Evolutionary conservation across 2,329 filamentous ascomycete genomes (phyloP), one percentile per base, ranked within the genome.

Genomic region (Colletotrichum viniferum): DNA sequence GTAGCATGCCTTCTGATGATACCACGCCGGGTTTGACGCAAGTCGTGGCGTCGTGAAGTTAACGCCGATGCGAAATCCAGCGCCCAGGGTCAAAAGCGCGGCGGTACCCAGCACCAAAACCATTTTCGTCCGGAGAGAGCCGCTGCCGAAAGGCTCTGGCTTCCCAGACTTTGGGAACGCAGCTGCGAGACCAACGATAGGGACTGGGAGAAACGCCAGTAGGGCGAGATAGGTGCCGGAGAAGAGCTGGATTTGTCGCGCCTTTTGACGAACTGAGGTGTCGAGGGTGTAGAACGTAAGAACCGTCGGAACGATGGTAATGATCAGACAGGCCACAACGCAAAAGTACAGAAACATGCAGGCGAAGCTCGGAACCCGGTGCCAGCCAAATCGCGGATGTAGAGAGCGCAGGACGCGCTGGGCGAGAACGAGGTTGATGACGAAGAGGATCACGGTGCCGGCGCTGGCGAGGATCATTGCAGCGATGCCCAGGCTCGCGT

Each of bases 51-150:
- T 4, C 5, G n/a, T 52, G n/a, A 52, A 52, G n/a, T 52, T 52
- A 2, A 52, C 43, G 5, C 43, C 43, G 43, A 52, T 52, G 12
- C 43, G 43, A 24, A 52, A 52, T 2, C 43, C n/a, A 24, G 43
- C 43, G 43, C 43, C 43, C n/a, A 52, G 43, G 6, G 43, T 4
- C n/a, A 52, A 7, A 0, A 52, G 43, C 43, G 43, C 10, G 43
- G 43, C 43, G 43, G 43, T 52, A 0, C 3, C n/a, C 6, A 52
- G 43, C 0, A 52, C 43, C 43, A 52, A 0, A 1, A 52, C 10
- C 5, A 52, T 24, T 4, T 48, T 52, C n/a, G 43, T 52, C 43
- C 43, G 43, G 1, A 24, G n/a, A 24, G 43, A 52, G 0, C 43
- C 43, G 6, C 43, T 52, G n/a, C 43, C 43, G 43, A 52, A 52